Evolutionary conservation across 73 alveolate species (phyloP), one percentile per base, ranked within the genome.

Genomic region (Paramecium biaurelia): DNA sequence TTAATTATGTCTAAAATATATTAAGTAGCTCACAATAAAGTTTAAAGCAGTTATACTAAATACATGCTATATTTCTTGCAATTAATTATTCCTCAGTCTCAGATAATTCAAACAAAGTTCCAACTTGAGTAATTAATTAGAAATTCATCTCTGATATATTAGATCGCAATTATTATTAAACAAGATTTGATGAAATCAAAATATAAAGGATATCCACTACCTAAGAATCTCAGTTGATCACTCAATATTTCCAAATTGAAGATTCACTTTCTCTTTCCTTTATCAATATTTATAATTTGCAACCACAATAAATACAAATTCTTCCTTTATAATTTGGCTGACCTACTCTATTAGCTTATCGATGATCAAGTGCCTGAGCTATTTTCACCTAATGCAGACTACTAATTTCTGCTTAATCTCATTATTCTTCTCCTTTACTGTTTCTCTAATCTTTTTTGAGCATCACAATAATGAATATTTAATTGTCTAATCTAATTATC

Each of bases 141-240:
- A 70, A 70, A 10, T 70, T 20, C 86, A 30, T 30, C 86, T 34
- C 63, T 70, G 0, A 70, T 70, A 26, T 20, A 70, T 70, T 70
- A 18, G 10, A 70, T 70, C 0, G 35, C n/a, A 10, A 70, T 30
- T 0, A 70, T 20, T 8, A 23, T 70, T 70, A 70, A 20, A 70
- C 59, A 30, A 32, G 53, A 70, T 18, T 70, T 70, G 18, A 70
- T 70, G 43, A 34, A 70, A 34, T 30, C 86, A 37, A 70, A 70
- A 37, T 70, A 70, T 30, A 70, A 37, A 34, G 86, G 86, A 42
- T 70, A 70, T 5, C 86, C 63, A 30, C 35, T 28, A 34, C 86
- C 86, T 70, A 70, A 30, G 30, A 32, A 70, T 11, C 86, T 34
- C 10, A 70, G 23, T 70, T 26, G 12, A 26, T 70, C 35, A 28